phyloP scores from a whole-genome alignment of 345 rosid genomes.

The Moricandia moricandioides region DNA sequence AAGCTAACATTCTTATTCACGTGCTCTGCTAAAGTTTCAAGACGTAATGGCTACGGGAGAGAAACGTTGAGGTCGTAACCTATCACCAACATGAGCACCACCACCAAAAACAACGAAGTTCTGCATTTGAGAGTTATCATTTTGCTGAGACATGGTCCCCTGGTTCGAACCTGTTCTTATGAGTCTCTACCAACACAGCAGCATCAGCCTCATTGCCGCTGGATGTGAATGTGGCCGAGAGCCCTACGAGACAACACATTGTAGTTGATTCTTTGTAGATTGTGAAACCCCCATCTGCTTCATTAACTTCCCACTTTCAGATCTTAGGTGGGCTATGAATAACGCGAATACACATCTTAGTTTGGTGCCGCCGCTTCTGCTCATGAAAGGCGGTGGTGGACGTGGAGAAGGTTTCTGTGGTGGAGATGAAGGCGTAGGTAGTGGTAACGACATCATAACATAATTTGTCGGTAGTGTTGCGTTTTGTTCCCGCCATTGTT shows the following conservation, averaged over 20 bases:
- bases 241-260: too few relatives aligned
- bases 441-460: slow-evolving; percentile 27
- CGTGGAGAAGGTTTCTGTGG: slow-evolving; percentile 35
- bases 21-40: slow-evolving; percentile 41
- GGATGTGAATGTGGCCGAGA: too few relatives aligned
- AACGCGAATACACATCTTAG: too few relatives aligned
- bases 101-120: slow-evolving; percentile 41
- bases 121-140: slow-evolving; percentile 70
- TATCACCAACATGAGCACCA: slow-evolving; percentile 16
- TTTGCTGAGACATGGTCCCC: slow-evolving; percentile 59
- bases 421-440: slow-evolving; percentile 45
- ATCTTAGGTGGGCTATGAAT: too few relatives aligned
- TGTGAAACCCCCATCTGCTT: too few relatives aligned
- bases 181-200: too few relatives aligned
- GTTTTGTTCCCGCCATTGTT: slow-evolving; percentile 69
- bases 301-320: too few relatives aligned
- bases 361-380: slow-evolving; percentile 45
- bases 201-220: too few relatives aligned
- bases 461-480: slow-evolving; percentile 46
- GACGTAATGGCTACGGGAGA: slow-evolving; percentile 45
- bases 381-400: slow-evolving; percentile 42
- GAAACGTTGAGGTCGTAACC: slow-evolving; percentile 28
- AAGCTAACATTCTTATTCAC: slow-evolving; percentile 55
- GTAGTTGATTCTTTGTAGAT: too few relatives aligned
- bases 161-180: slow-evolving; percentile 47